A percentile compares a stretch with the other conserved stretches of the same genome.
These are phyloP conservation scores for Verticillium albo-atrum DNA, from an alignment of 2,329 filamentous ascomycete species.

Conservation along the genomic window DNA sequence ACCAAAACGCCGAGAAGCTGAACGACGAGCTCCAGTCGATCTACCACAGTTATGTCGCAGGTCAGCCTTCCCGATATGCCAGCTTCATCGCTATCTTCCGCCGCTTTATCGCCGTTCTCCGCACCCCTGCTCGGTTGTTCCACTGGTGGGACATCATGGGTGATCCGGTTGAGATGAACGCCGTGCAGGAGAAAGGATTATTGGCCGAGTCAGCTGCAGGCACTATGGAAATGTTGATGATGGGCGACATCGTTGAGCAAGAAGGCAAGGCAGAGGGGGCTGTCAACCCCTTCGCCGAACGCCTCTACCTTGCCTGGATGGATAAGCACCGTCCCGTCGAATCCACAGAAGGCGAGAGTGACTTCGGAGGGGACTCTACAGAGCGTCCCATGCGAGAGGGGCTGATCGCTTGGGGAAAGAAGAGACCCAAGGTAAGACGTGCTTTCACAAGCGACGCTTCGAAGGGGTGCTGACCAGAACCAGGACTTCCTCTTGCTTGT, in stretches of 20 bases:
- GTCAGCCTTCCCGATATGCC: slow-evolving; percentile 51
- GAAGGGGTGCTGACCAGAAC: slow-evolving; percentile 4
- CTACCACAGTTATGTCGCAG: slow-evolving; percentile 60
- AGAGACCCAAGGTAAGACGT: slow-evolving; percentile 50
- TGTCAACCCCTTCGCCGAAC: slow-evolving; percentile 48
- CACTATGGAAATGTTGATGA: slow-evolving; percentile 58
- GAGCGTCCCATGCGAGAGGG: slow-evolving; percentile 47
- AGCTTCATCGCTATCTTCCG: slow-evolving; percentile 67
- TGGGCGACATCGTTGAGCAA: slow-evolving; percentile 54
- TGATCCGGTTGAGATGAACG: slow-evolving; percentile 40
- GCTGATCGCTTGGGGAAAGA: slow-evolving; percentile 61
- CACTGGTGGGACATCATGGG: slow-evolving; percentile 69
- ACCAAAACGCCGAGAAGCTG: slow-evolving; percentile 63
- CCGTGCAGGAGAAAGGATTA: slow-evolving; percentile 32
- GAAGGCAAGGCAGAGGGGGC: slow-evolving; percentile 31
- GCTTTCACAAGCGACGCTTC: background rate
- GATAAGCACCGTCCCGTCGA: slow-evolving; percentile 31
- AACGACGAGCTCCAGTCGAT: slow-evolving; percentile 68
- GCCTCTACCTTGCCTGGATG: slow-evolving; percentile 54
- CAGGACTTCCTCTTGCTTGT: slow-evolving; percentile 63
- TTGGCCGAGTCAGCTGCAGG: slow-evolving; percentile 62
- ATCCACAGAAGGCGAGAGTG: slow-evolving; percentile 28
- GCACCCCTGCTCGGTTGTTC: slow-evolving; percentile 56
- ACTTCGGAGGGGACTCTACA: slow-evolving; percentile 34
- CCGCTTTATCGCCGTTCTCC: slow-evolving; percentile 59